Conservation (phyloP, 306 rosid species). For the Argentina anserina region DNA sequence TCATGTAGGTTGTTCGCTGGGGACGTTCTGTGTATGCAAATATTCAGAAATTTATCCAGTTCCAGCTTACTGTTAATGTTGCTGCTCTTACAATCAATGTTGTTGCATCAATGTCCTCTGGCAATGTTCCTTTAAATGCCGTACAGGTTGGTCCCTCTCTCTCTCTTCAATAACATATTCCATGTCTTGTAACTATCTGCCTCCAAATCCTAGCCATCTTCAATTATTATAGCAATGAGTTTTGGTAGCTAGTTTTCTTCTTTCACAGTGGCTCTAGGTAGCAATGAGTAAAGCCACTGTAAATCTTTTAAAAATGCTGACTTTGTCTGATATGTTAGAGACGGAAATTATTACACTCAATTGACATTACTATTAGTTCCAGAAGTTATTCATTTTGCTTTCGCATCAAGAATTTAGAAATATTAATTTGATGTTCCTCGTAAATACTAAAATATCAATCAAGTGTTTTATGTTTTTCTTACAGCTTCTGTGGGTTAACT, state of each 20-base stretch:
- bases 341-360: not conserved
- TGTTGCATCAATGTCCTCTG: constrained; percentile 81
- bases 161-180: no score
- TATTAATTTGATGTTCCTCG: not conserved
- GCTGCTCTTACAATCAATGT: constrained; percentile 97
- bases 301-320: not conserved
- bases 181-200: constrained; percentile 14
- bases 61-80: constrained; percentile 94
- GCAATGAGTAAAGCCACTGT: not conserved
- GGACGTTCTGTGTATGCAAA: constrained; percentile 99
- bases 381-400: not conserved
- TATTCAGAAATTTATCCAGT: constrained; percentile 96
- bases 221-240: not conserved
- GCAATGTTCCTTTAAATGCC: constrained; percentile 85
- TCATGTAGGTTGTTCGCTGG: constrained; percentile 91
- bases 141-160: constrained; percentile 62
- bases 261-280: not conserved
- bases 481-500: constrained; percentile 97
- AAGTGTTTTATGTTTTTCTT: constrained; percentile 26
- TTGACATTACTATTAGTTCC: not conserved
- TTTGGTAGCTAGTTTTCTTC: not conserved
- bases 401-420: not conserved
- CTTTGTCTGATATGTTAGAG: not conserved
- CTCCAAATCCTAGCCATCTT: not conserved
- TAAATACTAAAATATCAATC: not conserved